These are phyloP conservation scores for Terana coerulea DNA, from an alignment of 768 basidiomycete species.

Conservation along the genomic window DNA sequence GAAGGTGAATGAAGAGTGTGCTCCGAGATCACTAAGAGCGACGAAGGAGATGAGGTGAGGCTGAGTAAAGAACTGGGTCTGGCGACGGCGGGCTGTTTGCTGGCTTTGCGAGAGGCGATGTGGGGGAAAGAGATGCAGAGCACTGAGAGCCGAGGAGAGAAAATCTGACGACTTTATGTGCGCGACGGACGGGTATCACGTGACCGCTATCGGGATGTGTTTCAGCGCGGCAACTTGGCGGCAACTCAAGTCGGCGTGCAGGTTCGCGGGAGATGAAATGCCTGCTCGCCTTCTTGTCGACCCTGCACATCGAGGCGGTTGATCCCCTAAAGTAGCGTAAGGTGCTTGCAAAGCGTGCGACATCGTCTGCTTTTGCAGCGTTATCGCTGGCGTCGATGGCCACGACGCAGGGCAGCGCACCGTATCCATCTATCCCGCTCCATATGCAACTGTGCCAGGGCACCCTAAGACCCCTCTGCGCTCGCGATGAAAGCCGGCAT, in stretches of 20 bases:
- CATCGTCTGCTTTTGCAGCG: neutral
- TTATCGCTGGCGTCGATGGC: too few species aligned
- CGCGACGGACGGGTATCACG: neutral
- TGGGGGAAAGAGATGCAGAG: neutral
- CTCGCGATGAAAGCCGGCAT: too few species aligned
- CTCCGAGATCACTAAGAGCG: constrained; percentile 2
- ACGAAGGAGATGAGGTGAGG: neutral
- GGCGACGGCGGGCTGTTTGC: too few species aligned
- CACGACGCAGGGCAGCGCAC: too few species aligned
- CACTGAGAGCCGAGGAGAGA: neutral
- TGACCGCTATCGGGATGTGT: neutral
- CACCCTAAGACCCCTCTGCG: too few species aligned
- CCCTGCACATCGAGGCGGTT: neutral
- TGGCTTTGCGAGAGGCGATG: neutral
- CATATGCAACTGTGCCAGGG: too few species aligned
- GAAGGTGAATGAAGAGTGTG: constrained; percentile 1
- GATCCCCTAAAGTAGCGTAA: neutral
- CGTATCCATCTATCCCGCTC: too few species aligned
- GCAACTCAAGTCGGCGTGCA: too few species aligned
- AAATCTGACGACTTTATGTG: constrained; percentile 1
- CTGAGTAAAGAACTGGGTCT: too few species aligned
- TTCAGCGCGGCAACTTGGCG: neutral
- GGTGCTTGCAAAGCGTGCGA: neutral
- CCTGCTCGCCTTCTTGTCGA: neutral
- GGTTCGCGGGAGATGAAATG: neutral